These are phyloP conservation scores for Cardamine chenopodiifolia DNA, from an alignment of 345 rosid species.

Conservation along the genomic window DNA sequence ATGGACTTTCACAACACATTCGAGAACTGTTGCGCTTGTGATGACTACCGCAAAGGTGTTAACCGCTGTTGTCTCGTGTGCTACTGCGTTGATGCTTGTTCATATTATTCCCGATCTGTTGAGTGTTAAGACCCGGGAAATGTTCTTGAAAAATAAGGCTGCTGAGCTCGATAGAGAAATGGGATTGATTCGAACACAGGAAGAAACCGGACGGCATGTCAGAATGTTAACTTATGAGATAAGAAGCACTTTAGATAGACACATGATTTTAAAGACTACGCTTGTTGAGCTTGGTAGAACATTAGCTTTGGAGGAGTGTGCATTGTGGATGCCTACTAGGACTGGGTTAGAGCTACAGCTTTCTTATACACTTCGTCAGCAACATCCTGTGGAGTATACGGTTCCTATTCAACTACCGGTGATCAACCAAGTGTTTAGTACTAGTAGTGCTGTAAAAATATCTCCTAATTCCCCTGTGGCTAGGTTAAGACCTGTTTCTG, in stretches of 20 bases:
- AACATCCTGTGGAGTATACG: conserved; percentile 87
- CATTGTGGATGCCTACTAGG: conserved; percentile 99
- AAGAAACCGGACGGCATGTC: conserved; percentile 94
- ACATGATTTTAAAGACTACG: conserved; percentile 85
- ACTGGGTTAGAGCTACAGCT: conserved; percentile 96
- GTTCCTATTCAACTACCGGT: conserved; percentile 97
- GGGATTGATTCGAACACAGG: conserved; percentile 97
- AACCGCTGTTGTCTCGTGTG: conserved; percentile 92
- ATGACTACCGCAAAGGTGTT: conserved; percentile 81
- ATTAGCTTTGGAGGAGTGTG: conserved; percentile 89
- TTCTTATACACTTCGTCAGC: conserved; percentile 88
- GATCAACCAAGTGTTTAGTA: conserved; percentile 82
- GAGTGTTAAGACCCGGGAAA: conserved; percentile 88
- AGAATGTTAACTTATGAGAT: conserved; percentile 98
- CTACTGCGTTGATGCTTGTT: conserved; percentile 95
- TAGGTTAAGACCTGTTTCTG: conserved; percentile 76
- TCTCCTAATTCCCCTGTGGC: conserved; percentile 91
- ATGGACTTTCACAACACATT: conserved; percentile 82
- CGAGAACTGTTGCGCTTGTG: conserved; percentile 76
- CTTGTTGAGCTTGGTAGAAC: conserved; percentile 96
- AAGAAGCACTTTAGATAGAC: conserved; percentile 93
- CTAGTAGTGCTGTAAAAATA: conserved; percentile 74
- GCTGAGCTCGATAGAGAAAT: conserved; percentile 98
- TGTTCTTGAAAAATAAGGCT: conserved; percentile 91
- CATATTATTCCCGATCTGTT: conserved; percentile 93